Percentiles rank a stretch among this genome's conserved stretches.
Evolutionary conservation across 148 eudicot genomes (phyloP).

Genomic region (Polygonum maritimum): DNA sequence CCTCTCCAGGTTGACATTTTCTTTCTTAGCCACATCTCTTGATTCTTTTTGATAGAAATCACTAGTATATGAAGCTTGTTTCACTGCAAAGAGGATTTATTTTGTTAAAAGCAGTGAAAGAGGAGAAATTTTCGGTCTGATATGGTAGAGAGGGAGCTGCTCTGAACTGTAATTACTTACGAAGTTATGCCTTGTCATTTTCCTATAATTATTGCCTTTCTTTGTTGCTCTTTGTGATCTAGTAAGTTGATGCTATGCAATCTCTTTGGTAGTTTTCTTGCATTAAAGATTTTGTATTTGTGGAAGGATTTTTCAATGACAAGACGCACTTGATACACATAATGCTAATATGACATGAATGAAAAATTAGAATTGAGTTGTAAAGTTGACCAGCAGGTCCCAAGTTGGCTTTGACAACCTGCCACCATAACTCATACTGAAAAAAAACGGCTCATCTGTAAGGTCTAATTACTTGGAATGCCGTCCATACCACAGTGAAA

Average conservation of each 20-base stretch:
- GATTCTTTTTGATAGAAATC: neutral
- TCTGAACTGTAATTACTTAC: neutral
- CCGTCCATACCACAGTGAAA: no score
- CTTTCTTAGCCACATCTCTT: conserved; percentile 2
- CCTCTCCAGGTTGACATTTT: neutral
- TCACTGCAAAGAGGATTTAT: neutral
- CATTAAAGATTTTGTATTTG: neutral
- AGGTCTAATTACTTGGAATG: no score
- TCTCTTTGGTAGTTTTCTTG: neutral
- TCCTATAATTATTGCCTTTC: no score
- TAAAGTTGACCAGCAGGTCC: neutral
- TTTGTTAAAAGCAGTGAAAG: neutral
- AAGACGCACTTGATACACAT: neutral
- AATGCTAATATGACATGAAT: neutral
- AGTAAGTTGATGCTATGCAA: neutral
- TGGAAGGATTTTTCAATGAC: neutral
- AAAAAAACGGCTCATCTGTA: no score
- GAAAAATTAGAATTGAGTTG: neutral
- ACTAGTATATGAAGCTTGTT: neutral
- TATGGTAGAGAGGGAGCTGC: neutral
- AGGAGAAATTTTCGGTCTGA: neutral
- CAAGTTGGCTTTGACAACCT: no score
- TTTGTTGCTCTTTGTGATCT: neutral
- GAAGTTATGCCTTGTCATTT: neutral
- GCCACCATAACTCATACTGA: no score